Percentiles rank a stretch among this genome's conserved stretches.
phyloP scores from a whole-genome alignment of 768 basidiomycete genomes.

The Crassisporium funariophilum region DNA sequence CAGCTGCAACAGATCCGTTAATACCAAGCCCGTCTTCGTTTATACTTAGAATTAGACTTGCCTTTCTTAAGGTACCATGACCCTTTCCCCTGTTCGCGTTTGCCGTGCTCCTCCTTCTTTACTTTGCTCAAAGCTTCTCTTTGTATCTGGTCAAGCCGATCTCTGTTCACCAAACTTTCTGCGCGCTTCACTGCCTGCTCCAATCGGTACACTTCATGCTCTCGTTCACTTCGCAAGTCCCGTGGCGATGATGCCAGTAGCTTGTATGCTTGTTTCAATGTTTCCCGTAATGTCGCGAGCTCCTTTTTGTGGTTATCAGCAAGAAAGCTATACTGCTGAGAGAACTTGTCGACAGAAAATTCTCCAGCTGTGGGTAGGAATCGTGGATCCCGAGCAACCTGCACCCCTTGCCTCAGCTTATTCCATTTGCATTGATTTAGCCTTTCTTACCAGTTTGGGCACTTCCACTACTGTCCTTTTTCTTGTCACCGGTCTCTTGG shows the following conservation, averaged over 20 bases:
- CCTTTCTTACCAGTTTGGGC: conserved; percentile 55
- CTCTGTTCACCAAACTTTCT: conserved; percentile 77
- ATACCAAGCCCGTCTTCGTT: conserved; percentile 8
- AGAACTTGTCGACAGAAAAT: conserved; percentile 66
- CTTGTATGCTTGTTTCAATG: conserved; percentile 70
- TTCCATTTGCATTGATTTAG: no score
- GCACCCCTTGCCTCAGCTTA: no score
- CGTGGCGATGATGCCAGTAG: conserved; percentile 60
- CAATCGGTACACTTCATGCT: conserved; percentile 67
- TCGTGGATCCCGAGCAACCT: conserved; percentile 87
- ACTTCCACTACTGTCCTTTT: conserved; percentile 70
- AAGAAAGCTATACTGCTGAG: conserved; percentile 74
- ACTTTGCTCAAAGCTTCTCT: conserved; percentile 59
- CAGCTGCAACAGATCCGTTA: conserved; percentile 48
- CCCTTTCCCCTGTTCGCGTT: conserved; percentile 74
- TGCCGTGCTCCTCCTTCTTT: conserved; percentile 63
- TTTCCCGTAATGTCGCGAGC: conserved; percentile 61
- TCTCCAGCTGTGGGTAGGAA: conserved; percentile 76
- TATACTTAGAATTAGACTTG: no score
- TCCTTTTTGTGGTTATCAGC: conserved; percentile 65
- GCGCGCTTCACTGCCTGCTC: conserved; percentile 75
- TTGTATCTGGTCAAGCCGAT: conserved; percentile 70
- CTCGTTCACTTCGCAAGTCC: conserved; percentile 59
- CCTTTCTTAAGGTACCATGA: conserved; percentile 86
- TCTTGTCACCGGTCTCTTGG: conserved; percentile 83